Base-by-base conservation (phyloP, 768 basidiomycete genomes). In the Termitomyces sp. region DNA sequence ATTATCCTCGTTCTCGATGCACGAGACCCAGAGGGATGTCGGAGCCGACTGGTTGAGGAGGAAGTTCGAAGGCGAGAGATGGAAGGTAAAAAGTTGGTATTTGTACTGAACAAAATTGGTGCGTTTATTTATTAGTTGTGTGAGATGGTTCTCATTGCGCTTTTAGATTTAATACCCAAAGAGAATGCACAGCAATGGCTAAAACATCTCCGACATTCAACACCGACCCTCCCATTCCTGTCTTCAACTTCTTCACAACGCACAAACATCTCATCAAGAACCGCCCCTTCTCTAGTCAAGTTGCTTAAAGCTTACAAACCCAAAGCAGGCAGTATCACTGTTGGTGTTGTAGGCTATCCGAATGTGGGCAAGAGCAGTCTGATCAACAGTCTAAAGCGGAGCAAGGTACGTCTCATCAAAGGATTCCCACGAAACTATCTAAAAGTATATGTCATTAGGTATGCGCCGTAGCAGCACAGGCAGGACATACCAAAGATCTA, bases 71-170 rank as follows among this genome's bases (percentile, higher is more conserved):
- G 91, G 60, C 78, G 90, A 37, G 94, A 95, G 67, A 76, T 75
- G 23, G 91, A 96, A 60, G 91, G 94, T 8, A 99, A 99, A 77
- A 90, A 85, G 67, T 74, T 98, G 31, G 85, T 99, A 2, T 92
- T 94, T 53, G 92, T 98, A 3, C 69, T 99, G n/a, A 98, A 98
- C 71, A 98, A 99, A 75, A 89, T 97, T 56, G 96, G 96, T 94
- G 59, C 37, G 35, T 54, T 31, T 41, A 41, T 21, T 23, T 42
- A 54, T 17, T 47, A 21, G 21, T n/a, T 52, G 12, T 43, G 28
- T 45, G 54, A 45, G 21, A 28, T 30, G 19, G 21, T 19, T 1
- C 44, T 50, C 2, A 55, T 35, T 5, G 19, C 10, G 3, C 14
- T 41, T 45, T 5, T 14, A 97, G 95, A 98, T 70, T 82, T 99